Conservation (phyloP, 495 filamentous ascomycete species). For the Tuber magnatum region DNA sequence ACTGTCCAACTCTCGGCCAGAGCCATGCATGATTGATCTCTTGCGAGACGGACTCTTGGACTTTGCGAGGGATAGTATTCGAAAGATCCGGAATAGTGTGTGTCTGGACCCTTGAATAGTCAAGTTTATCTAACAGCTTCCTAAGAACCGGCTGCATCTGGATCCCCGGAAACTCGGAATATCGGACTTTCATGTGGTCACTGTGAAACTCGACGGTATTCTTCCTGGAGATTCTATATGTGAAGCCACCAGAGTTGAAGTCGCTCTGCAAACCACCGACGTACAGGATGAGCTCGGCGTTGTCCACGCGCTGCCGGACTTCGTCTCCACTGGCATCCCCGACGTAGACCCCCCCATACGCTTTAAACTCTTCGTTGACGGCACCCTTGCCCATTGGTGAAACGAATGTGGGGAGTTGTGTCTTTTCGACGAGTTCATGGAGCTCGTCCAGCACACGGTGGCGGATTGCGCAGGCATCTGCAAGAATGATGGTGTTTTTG, state of each 20-base stretch:
- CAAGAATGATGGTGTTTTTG: conserved; percentile 70
- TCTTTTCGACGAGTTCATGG: conserved; percentile 67
- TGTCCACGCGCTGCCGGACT: conserved; percentile 67
- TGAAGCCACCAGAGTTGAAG: conserved; percentile 85
- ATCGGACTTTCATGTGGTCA: conserved; percentile 60
- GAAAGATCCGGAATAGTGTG: conserved; percentile 44
- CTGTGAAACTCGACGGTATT: conserved; percentile 86
- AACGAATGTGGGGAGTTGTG: conserved; percentile 73
- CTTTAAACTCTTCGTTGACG: conserved; percentile 66
- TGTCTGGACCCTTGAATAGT: conserved; percentile 53
- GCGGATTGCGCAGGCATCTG: conserved; percentile 85
- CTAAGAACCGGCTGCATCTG: conserved; percentile 80
- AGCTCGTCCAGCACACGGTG: conserved; percentile 70
- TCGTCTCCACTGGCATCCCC: conserved; percentile 67
- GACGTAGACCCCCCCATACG: conserved; percentile 81
- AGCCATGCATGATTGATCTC: conserved; percentile 78
- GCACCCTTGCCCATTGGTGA: conserved; percentile 90
- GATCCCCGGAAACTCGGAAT: conserved; percentile 75
- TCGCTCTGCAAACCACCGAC: conserved; percentile 81
- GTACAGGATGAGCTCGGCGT: conserved; percentile 72
- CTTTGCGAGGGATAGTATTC: conserved; percentile 54
- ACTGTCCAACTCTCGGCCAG: conserved; percentile 74
- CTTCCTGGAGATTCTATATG: conserved; percentile 71
- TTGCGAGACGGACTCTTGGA: conserved; percentile 43
- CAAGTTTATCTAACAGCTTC: conserved; percentile 59